phyloP scores from a whole-genome alignment of 2,329 filamentous ascomycete species.

The Chaetomium globosum region DNA sequence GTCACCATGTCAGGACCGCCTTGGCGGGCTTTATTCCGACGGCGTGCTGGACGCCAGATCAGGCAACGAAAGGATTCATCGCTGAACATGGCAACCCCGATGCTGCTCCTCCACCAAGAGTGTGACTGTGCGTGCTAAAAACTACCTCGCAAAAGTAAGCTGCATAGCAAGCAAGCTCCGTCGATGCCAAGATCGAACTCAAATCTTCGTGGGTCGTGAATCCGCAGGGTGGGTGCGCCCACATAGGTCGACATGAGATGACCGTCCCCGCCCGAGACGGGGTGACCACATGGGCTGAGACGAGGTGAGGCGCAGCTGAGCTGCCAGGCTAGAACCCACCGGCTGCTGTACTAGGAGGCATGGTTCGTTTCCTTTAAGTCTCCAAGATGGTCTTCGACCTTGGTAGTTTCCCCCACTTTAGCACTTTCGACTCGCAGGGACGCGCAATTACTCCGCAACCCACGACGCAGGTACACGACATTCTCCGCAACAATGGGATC shows the following conservation, averaged over 20 bases:
- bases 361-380: conserved; percentile 12
- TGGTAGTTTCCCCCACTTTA: conserved; percentile 4
- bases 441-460: conserved; percentile 7
- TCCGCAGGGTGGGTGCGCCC: not conserved
- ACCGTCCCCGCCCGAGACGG: not conserved
- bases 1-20: conserved; percentile 2
- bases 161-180: not conserved
- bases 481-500: conserved; percentile 12
- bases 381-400: not conserved
- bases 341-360: not conserved
- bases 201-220: not conserved
- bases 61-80: not conserved
- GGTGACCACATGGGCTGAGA: conserved; percentile 11
- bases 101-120: not conserved
- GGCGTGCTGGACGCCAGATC: not conserved
- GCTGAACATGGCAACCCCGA: not conserved
- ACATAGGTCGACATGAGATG: not conserved
- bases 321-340: conserved; percentile 7
- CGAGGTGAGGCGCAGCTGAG: conserved; percentile 22
- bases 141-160: conserved; percentile 6
- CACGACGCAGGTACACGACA: conserved; percentile 1
- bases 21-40: conserved; percentile 7
- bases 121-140: conserved; percentile 7
- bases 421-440: conserved; percentile 4
- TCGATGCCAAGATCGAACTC: not conserved